Base-by-base conservation (phyloP, 2,329 filamentous ascomycete genomes). In the Trichoderma atroviride region DNA sequence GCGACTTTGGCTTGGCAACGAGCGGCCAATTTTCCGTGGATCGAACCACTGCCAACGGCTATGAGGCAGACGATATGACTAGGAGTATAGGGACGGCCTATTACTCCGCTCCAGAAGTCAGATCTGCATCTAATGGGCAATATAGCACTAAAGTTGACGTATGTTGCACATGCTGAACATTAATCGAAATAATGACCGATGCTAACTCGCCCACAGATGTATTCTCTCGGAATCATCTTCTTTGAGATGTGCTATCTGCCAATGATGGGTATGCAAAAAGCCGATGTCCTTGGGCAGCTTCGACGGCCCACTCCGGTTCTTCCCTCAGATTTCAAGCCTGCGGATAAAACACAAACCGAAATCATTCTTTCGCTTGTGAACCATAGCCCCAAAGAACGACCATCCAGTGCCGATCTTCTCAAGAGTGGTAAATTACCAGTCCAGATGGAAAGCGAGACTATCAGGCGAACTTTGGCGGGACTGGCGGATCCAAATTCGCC, bases 81-180 rank as follows among this genome's bases (percentile, higher is more conserved):
- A 83, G 86, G 74, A 90, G 88, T 75, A 87, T 91, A 61, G 88
- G 88, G 9, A 99, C 96, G 16, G 91, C 93, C 0, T 91, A 96
- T 69, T 99, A 99, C 75, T 92, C 97, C 68, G 96, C 96, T 0
- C 96, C 96, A 0, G 96, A 99, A 79, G 88, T 99, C 68, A 89
- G 92, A 70, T 93, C 92, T 1, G 87, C 87, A 6, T 89, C 89
- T 6, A 87, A 87, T 37, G 91, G 91, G 4, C 90, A 90, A 71
- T 98, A 98, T 78, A 96, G 92, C 70, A 90, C 93, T 69, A 98
- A 97, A 79, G 94, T 98, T 1, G 96, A 99, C 82, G 89, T 90
- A 80, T 83, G 89, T n/a, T 47, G 22, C 3, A 84, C 52, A 14
- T 13, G 13, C 27, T 16, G 16, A 40, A 9, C 55, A 52, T 10